These are phyloP conservation scores for Sanghuangporus weigelae DNA, from an alignment of 1,284 basidiomycete species.

Conservation along the genomic window DNA sequence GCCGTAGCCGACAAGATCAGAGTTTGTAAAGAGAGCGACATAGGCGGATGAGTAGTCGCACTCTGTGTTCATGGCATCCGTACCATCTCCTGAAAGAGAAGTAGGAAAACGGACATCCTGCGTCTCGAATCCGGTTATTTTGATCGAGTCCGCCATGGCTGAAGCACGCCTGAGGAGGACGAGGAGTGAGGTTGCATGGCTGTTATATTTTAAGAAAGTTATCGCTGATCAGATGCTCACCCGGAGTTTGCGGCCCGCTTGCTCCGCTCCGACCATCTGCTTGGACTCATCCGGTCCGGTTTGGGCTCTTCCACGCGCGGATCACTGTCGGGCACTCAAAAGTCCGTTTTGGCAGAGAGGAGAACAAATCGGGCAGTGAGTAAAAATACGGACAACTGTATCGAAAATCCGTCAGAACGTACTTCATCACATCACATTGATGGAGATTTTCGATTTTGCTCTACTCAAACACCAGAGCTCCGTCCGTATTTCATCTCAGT, in stretches of 20 bases:
- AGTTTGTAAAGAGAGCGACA: constrained; percentile 70
- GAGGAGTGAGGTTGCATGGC: not conserved
- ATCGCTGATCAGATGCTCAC: not conserved
- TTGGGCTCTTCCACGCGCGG: too few relatives aligned
- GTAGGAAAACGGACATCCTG: constrained; percentile 82
- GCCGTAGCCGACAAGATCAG: constrained; percentile 76
- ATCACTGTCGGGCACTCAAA: too few relatives aligned
- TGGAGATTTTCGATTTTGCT: too few relatives aligned
- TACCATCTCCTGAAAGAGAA: constrained; percentile 80
- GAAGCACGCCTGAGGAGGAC: not conserved
- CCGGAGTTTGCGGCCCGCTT: not conserved
- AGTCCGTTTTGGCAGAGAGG: too few relatives aligned
- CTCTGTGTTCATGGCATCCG: constrained; percentile 90
- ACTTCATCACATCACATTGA: too few relatives aligned
- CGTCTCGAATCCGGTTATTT: constrained; percentile 47
- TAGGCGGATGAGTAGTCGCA: constrained; percentile 96
- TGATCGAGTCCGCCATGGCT: constrained; percentile 24
- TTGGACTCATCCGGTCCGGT: too few relatives aligned
- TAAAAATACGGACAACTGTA: too few relatives aligned
- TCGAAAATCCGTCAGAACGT: too few relatives aligned
- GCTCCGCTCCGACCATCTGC: too few relatives aligned
- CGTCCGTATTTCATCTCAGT: too few relatives aligned
- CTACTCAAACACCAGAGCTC: too few relatives aligned
- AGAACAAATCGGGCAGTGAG: too few relatives aligned
- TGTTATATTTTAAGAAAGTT: not conserved